Evolutionary conservation across 148 eudicot species (phyloP).

Genomic region (Hydrangea macrophylla): DNA sequence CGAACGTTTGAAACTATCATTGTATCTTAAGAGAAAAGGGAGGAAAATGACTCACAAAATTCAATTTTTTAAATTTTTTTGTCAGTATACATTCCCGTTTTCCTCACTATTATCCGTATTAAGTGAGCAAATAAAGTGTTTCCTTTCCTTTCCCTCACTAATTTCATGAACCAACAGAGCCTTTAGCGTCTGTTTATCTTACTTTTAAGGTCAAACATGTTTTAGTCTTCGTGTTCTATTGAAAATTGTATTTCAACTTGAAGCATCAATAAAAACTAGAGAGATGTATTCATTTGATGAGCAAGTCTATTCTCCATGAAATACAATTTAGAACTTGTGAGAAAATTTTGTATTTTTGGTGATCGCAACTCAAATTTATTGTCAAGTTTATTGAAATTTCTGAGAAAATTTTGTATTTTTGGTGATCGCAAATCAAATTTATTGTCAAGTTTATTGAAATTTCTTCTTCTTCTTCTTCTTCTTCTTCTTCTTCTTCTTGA

Average conservation of each 20-base stretch:
- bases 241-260: background rate
- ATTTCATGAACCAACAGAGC: too few species aligned
- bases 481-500: too few species aligned
- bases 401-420: background rate
- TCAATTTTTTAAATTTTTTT: too few species aligned
- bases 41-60: too few species aligned
- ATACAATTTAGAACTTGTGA: background rate
- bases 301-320: background rate
- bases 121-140: too few species aligned
- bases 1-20: too few species aligned
- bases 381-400: background rate
- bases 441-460: background rate
- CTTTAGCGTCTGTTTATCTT: background rate
- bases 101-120: too few species aligned
- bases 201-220: background rate
- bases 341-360: background rate
- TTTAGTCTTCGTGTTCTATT: background rate
- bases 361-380: background rate
- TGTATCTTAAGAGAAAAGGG: too few species aligned
- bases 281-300: background rate
- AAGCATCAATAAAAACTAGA: background rate
- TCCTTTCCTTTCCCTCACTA: too few species aligned
- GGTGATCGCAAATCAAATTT: background rate
- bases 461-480: too few species aligned
- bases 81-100: too few species aligned